Base-by-base conservation (phyloP, 768 basidiomycete genomes). In the Tylopilus cervinicoccineus region DNA sequence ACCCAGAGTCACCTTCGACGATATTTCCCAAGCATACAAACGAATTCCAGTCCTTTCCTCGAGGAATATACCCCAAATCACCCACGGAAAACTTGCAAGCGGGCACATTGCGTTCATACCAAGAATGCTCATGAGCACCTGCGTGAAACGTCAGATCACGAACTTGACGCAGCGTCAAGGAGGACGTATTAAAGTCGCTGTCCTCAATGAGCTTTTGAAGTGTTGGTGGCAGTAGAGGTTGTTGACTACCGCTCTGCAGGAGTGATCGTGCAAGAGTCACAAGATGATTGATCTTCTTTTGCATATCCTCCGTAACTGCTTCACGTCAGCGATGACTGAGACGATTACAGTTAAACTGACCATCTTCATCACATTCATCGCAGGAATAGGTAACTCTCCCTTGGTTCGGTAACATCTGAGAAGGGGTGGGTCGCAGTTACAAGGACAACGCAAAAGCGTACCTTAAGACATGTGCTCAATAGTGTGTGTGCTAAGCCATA, bases 21-120 rank as follows among this genome's bases (percentile, higher is more conserved):
- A 76, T 54, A 47, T 79, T 77, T 23, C 66, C 54, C 33, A 77
- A 52, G 22, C 62, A 51, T 34, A 72, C 64, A 50, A 77, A 77
- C 3, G 68, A 62, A 5, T 53, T 45, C 58, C 76, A 75, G 23
- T 64, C 65, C 37, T 59, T 58, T 6, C 66, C 68, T 0, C 48
- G 39, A 0, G 70, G 70, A 28, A 76, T 56, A 46, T 76, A 77
- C 14, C 76, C 76, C 22, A 75, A 52, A 48, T 78, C 76, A 8
- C 77, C 76, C 19, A 73, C 68, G 5, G 54, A 36, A 47, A 72
- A 76, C 43, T 70, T 70, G 51, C 69, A 63, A 2, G 72, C 59
- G 2, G 72, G 70, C 24, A 77, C 72, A 13, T 65, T 63, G 23
- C 62, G 67, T 51, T 72, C 66, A 8, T 64, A 60, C 75, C 76